A percentile compares a stretch with the other conserved stretches of the same genome.
Conservation (phyloP, 169 alveolate genomes). For the Plasmodium knowlesi region DNA sequence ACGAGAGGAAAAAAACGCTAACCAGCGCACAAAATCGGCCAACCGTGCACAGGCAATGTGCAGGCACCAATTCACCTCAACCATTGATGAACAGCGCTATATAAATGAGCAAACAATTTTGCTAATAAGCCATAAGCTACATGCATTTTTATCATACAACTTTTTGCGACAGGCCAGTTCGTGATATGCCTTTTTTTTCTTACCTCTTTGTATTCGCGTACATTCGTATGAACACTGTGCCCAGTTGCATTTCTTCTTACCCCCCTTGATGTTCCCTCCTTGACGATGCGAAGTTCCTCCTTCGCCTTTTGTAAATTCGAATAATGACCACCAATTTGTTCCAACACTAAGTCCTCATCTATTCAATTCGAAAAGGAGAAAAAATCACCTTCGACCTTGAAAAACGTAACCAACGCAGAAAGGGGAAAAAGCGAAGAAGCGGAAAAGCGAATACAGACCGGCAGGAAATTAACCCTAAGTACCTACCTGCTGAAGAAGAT, state of each 20-base stretch:
- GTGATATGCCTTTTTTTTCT: not conserved
- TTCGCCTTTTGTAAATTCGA: not conserved
- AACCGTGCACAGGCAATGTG: not conserved
- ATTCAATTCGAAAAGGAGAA: not conserved
- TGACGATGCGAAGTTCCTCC: not conserved
- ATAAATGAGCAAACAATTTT: not conserved
- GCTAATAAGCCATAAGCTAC: not conserved
- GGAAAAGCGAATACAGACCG: not conserved
- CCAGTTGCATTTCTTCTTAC: not conserved
- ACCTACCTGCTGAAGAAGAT: not conserved
- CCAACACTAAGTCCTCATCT: not conserved
- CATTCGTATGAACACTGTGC: not conserved
- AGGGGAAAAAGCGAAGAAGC: not conserved
- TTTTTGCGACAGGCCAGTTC: not conserved
- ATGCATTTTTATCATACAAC: not conserved
- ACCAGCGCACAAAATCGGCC: not conserved
- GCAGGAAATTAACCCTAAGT: not conserved
- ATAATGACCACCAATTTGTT: constrained; percentile 1
- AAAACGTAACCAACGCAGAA: not conserved
- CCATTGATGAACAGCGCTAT: not conserved
- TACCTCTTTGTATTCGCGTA: not conserved
- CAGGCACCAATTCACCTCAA: not conserved
- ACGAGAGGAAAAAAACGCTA: not conserved
- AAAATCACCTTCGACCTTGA: not conserved
- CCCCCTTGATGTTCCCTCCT: not conserved